A percentile compares a stretch with the other conserved stretches of the same genome.
These are phyloP conservation scores for Solanum corneliomulleri DNA, from an alignment of 257 asterid species.

Conservation along the genomic window DNA sequence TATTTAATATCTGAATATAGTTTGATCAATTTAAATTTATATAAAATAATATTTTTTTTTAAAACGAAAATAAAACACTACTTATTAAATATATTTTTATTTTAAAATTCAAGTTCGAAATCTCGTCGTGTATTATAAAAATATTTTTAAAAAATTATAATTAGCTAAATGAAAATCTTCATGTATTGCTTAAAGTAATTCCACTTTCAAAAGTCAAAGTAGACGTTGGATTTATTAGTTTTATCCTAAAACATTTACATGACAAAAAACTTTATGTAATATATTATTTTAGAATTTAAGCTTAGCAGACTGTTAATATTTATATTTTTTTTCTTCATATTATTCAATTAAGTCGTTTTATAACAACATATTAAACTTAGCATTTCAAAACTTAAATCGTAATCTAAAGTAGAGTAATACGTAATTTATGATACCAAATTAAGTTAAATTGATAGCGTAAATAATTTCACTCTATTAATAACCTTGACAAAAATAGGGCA, in stretches of 20 bases:
- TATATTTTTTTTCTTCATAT: too few relatives aligned
- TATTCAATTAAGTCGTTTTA: not conserved
- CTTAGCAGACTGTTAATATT: not conserved
- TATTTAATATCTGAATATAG: not conserved
- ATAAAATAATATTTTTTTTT: fast-evolving
- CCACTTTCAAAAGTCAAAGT: not conserved
- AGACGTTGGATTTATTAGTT: not conserved
- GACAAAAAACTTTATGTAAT: not conserved
- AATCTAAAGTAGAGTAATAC: not conserved
- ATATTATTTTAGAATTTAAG: not conserved
- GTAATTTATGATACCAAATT: not conserved
- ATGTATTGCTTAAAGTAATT: not conserved
- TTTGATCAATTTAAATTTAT: not conserved
- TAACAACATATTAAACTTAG: not conserved
- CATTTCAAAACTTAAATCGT: not conserved
- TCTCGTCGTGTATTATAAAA: fast-evolving
- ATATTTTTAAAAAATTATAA: not conserved
- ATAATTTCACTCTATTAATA: not conserved
- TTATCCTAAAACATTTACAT: not conserved
- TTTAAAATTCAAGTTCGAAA: not conserved
- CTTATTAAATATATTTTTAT: fast-evolving
- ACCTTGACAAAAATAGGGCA: too few relatives aligned
- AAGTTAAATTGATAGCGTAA: not conserved
- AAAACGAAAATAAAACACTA: fast-evolving
- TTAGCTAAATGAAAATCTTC: not conserved